These are phyloP conservation scores for Spiromastix sp. DNA, from an alignment of 2,329 filamentous ascomycete genomes.

Conservation along the genomic window DNA sequence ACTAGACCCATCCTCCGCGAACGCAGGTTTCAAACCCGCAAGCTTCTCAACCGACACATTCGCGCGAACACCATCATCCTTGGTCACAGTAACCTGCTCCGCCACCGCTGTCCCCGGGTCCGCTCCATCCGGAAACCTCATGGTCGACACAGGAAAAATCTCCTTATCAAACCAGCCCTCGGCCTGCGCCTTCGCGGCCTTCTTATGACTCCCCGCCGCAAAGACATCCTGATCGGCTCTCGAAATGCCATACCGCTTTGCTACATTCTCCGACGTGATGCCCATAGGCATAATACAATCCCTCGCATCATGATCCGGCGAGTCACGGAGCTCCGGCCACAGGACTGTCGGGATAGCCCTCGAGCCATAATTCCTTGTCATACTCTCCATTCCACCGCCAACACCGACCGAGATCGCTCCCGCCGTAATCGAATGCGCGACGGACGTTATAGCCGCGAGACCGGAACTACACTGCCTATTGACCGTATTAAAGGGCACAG, in stretches of 20 bases:
- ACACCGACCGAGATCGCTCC: constrained; percentile 66
- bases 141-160: constrained; percentile 69
- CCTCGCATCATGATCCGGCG: constrained; percentile 54
- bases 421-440: constrained; percentile 65
- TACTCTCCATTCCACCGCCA: constrained; percentile 89
- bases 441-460: constrained; percentile 62
- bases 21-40: constrained; percentile 73
- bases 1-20: constrained; percentile 60
- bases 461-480: constrained; percentile 79
- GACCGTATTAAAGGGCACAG: constrained; percentile 70
- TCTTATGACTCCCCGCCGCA: constrained; percentile 61
- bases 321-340: constrained; percentile 63
- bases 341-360: constrained; percentile 73
- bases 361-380: constrained; percentile 82
- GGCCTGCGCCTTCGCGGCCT: constrained; percentile 60
- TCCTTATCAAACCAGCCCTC: constrained; percentile 64
- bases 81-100: constrained; percentile 58
- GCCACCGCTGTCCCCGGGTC: constrained; percentile 42
- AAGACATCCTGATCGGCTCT: constrained; percentile 75
- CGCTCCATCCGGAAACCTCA: constrained; percentile 54
- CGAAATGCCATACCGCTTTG: constrained; percentile 60
- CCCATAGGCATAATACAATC: constrained; percentile 97
- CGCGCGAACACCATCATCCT: constrained; percentile 74
- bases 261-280: constrained; percentile 80
- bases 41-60: constrained; percentile 60